Evolutionary conservation across 2,329 filamentous ascomycete genomes (phyloP), one percentile per base, ranked within the genome.

Genomic region (Atkinsonella hypoxylon): DNA sequence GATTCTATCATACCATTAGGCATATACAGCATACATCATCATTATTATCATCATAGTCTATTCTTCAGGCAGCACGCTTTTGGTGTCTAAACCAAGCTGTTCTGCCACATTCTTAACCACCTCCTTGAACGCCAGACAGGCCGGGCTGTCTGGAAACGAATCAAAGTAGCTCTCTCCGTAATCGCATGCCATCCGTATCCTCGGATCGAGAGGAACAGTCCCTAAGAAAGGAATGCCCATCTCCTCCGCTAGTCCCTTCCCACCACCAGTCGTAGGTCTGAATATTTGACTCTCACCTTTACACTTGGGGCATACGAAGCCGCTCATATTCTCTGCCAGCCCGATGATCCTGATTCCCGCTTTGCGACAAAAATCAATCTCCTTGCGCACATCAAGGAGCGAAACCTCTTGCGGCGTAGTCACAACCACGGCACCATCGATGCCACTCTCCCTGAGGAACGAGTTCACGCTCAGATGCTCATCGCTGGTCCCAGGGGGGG

Each of bases 141-240:
- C 90, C 34, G 93, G 91, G 58, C 89, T 95, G 59, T 97, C 90
- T 0, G 91, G 89, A 66, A 89, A 98, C 22, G 82, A 84, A 62
- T 97, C 90, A 62, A 97, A 87, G 68, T 94, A 98, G 67, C 89
- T 96, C 78, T 98, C 93, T 5, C 94, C 93, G 67, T 87, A 96
- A 67, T 98, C 93, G 62, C 91, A 96, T 2, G 90, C 85, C 87
- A 96, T 94, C 9, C 93, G 87, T 58, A 98, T 95, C 55, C 91
- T 76, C 3, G 93, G 91, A 62, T 98, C 93, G 48, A 98, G 70
- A 38, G 93, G 93, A 12, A 98, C 90, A 12, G 86, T 79, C 1
- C 93, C 93, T 26, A 98, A 68, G 64, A 95, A 98, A 0, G 87
- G 87, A 13, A 98, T 86, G 1, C 78, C 79, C 76, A 91, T 89